Conservation (phyloP, 129 eudicot species). For the Erigeron canadensis region DNA sequence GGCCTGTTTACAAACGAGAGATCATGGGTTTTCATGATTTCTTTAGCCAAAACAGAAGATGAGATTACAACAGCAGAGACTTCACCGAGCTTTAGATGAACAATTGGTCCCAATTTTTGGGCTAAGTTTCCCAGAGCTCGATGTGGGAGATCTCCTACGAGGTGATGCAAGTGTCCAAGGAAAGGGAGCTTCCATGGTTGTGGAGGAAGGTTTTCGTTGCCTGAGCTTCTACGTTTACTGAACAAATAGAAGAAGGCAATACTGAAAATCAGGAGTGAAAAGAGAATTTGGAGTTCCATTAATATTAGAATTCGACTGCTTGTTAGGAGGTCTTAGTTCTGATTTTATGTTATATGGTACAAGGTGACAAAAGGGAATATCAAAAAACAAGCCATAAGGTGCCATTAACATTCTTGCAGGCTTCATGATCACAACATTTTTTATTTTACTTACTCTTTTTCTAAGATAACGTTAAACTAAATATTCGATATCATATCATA, state of each 20-base stretch:
- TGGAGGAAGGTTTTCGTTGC: slow-evolving; percentile 1
- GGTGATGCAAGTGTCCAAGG: slow-evolving; percentile 11
- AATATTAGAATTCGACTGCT: not conserved
- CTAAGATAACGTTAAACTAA: too few species aligned
- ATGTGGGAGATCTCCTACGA: slow-evolving; percentile 6
- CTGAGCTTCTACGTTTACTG: not conserved
- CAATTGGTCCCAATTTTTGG: slow-evolving; percentile 1
- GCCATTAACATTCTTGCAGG: too few species aligned
- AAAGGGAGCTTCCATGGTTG: slow-evolving; percentile 15
- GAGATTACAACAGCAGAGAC: slow-evolving; percentile 11
- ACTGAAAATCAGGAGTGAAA: not conserved
- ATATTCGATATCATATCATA: too few species aligned
- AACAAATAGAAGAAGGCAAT: not conserved
- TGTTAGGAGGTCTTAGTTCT: too few species aligned
- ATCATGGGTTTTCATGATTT: not conserved
- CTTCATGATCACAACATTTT: too few species aligned
- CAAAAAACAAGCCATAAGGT: too few species aligned
- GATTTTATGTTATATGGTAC: too few species aligned
- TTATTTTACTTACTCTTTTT: too few species aligned
- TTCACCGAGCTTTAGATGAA: slow-evolving; percentile 3
- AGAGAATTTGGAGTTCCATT: not conserved
- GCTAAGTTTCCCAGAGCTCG: not conserved
- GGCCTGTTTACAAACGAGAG: not conserved
- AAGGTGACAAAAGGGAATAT: not conserved
- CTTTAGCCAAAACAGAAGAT: not conserved